A percentile compares a stretch with the other conserved stretches of the same genome.
These are phyloP conservation scores for Biscutella laevigata DNA, from an alignment of 441 rosid genomes.

Conservation along the genomic window DNA sequence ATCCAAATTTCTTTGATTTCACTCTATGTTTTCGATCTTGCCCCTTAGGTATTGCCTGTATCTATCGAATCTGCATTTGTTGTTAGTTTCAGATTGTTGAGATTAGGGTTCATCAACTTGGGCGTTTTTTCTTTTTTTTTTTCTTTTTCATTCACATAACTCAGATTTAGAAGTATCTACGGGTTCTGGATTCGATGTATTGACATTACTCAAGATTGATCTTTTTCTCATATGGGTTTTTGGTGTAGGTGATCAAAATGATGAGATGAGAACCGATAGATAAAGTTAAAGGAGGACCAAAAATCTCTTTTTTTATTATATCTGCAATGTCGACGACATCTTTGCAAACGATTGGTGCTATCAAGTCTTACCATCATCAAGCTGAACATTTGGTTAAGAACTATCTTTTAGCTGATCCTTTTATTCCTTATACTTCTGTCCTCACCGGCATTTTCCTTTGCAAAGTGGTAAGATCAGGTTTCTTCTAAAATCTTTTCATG, in stretches of 20 bases:
- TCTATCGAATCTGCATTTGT: slow-evolving; percentile 24
- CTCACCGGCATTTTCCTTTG: slow-evolving; percentile 58
- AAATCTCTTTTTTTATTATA: neutral
- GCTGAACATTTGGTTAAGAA: slow-evolving; percentile 46
- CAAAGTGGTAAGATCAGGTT: slow-evolving; percentile 44
- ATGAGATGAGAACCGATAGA: slow-evolving; percentile 22
- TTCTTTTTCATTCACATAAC: neutral
- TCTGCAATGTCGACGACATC: slow-evolving; percentile 38
- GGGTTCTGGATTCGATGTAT: neutral
- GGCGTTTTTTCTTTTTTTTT: neutral
- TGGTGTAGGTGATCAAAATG: slow-evolving; percentile 8
- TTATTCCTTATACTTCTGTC: slow-evolving; percentile 51
- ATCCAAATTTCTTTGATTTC: neutral
- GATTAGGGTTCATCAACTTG: slow-evolving; percentile 10
- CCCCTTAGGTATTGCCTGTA: neutral
- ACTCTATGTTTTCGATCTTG: slow-evolving; percentile 5
- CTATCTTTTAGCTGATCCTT: slow-evolving; percentile 47
- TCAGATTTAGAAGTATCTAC: neutral
- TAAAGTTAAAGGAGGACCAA: neutral
- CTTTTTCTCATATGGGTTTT: neutral
- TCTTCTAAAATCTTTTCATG: neutral
- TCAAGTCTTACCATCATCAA: slow-evolving; percentile 43
- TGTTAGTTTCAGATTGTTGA: neutral
- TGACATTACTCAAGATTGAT: slow-evolving; percentile 5
- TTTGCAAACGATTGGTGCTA: slow-evolving; percentile 37